A percentile compares a stretch with the other conserved stretches of the same genome.
Conservation (phyloP, 2,329 filamentous ascomycete genomes). For the Colletotrichum sp. region DNA sequence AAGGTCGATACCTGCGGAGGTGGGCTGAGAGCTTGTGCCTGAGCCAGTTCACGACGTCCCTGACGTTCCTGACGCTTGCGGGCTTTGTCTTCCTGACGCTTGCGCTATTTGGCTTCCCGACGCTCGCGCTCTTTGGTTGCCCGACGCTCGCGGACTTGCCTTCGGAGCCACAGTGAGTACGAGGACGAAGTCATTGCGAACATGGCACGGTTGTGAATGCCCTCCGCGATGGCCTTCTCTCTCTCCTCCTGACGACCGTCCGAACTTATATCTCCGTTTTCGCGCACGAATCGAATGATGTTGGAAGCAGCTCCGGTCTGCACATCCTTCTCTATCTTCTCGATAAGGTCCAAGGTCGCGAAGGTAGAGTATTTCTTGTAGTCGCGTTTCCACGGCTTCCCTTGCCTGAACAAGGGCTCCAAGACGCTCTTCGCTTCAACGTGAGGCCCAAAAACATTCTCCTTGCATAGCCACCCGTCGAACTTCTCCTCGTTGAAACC, state of each 20-base stretch:
- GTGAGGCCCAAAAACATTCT: neutral
- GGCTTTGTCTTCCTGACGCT: too few relatives aligned
- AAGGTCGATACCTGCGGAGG: neutral
- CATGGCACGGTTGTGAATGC: neutral
- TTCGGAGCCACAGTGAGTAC: neutral
- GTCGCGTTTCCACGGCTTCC: accelerated
- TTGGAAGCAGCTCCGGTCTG: neutral
- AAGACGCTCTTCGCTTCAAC: neutral
- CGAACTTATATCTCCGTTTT: neutral
- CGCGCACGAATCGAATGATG: neutral
- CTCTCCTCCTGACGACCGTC: neutral
- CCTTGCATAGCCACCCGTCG: accelerated
- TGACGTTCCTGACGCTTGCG: too few relatives aligned
- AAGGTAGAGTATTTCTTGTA: neutral
- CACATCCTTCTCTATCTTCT: neutral
- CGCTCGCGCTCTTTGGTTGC: neutral
- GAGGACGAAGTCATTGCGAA: neutral
- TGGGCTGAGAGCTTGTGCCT: neutral
- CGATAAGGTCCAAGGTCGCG: neutral
- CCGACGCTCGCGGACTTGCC: neutral
- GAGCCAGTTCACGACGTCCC: neutral
- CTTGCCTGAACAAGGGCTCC: neutral
- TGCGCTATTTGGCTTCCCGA: too few relatives aligned
- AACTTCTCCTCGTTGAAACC: neutral
- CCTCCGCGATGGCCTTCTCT: neutral